phyloP scores from a whole-genome alignment of 2,329 filamentous ascomycete genomes.

The Alternaria gaisen region DNA sequence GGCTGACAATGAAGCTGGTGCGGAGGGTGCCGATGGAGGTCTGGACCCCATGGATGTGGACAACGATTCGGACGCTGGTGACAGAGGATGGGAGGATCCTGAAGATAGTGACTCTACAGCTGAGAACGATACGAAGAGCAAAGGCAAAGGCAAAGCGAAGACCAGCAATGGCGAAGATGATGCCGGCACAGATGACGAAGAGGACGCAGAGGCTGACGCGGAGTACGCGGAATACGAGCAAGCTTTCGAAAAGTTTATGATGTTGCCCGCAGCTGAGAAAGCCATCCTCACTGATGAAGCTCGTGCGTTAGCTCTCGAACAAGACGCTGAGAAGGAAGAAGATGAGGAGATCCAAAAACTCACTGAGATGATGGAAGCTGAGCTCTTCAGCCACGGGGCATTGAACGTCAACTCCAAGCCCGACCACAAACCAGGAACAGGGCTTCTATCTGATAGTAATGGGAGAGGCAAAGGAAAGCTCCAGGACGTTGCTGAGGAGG shows the following conservation, averaged over 20 bases:
- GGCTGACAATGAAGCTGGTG: constrained; percentile 81
- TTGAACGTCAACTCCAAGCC: constrained; percentile 57
- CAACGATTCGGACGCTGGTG: constrained; percentile 59
- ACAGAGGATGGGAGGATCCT: constrained; percentile 55
- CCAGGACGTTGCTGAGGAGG: constrained; percentile 40
- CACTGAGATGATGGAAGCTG: constrained; percentile 74
- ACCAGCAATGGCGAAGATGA: constrained; percentile 53
- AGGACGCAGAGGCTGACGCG: constrained; percentile 70
- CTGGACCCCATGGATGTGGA: constrained; percentile 74
- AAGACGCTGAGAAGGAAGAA: constrained; percentile 52
- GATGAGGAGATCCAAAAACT: constrained; percentile 70
- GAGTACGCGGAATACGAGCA: constrained; percentile 77
- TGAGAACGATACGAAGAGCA: constrained; percentile 52
- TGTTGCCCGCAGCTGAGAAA: constrained; percentile 59
- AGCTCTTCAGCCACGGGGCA: constrained; percentile 74
- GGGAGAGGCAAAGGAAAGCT: constrained; percentile 26
- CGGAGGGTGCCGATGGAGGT: constrained; percentile 75
- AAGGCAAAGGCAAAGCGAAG: constrained; percentile 66
- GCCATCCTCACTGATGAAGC: constrained; percentile 45
- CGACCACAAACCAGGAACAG: constrained; percentile 20
- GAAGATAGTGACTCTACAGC: constrained; percentile 54
- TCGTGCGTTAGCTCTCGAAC: constrained; percentile 49
- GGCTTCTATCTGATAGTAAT: constrained; percentile 7
- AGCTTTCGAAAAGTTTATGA: constrained; percentile 87
- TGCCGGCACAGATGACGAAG: constrained; percentile 45